Conservation (phyloP, 345 rosid genomes). For the Dipteronia dyeriana region DNA sequence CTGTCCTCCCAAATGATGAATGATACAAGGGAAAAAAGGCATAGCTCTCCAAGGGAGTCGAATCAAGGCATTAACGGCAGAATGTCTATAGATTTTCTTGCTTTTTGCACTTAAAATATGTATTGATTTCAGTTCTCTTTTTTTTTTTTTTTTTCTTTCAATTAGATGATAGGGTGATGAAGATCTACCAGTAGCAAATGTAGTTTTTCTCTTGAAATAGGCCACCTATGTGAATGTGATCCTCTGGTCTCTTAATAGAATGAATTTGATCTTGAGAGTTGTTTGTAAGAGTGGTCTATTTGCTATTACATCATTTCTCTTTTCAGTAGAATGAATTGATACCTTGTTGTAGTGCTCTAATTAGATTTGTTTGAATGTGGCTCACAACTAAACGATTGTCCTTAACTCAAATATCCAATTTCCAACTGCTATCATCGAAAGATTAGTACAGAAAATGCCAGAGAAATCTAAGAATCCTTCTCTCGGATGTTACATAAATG, state of each 20-base stretch:
- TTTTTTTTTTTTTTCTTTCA: background rate
- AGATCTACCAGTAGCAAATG: background rate
- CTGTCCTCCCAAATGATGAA: conserved; percentile 73
- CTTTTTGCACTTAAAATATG: background rate
- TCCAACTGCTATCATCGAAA: background rate
- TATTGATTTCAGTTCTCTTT: conserved; percentile 6
- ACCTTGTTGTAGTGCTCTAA: background rate
- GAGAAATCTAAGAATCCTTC: background rate
- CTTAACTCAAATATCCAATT: background rate
- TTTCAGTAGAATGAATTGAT: too few relatives aligned
- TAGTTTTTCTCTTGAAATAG: background rate
- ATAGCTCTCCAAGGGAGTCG: background rate
- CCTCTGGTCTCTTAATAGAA: background rate
- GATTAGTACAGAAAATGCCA: background rate
- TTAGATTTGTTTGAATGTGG: background rate
- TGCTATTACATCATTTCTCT: too few relatives aligned
- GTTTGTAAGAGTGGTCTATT: background rate
- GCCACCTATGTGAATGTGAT: background rate
- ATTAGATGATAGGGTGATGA: conserved; percentile 10
- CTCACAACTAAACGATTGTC: background rate
- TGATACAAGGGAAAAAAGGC: background rate
- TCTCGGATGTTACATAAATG: background rate
- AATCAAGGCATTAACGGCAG: background rate
- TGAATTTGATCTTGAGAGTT: background rate
- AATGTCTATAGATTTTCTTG: background rate